phyloP scores from a whole-genome alignment of 2,329 filamentous ascomycete species.

The Emmonsia crescens region DNA sequence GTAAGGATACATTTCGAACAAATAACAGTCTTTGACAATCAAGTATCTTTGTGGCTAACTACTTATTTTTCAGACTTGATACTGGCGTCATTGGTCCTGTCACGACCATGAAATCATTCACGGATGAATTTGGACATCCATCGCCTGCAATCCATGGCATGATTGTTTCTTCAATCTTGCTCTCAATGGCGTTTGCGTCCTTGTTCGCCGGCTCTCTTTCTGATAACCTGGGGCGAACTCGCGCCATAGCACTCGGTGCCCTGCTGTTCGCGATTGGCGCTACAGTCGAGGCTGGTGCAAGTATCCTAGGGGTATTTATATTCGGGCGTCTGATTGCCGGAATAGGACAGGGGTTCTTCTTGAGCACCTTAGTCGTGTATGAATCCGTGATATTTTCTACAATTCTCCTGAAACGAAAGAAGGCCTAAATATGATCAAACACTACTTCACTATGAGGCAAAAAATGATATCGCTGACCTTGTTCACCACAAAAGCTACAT shows the following conservation, averaged over 20 bases:
- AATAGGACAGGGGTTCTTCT: slow-evolving; percentile 48
- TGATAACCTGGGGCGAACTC: slow-evolving; percentile 41
- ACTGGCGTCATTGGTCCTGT: slow-evolving; percentile 47
- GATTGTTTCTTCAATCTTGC: slow-evolving; percentile 44
- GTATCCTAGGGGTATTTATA: slow-evolving; percentile 42
- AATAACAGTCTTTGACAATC: not conserved
- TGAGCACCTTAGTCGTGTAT: slow-evolving; percentile 46
- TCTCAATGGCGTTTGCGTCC: slow-evolving; percentile 44
- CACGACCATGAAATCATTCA: slow-evolving; percentile 43
- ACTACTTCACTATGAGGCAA: too few relatives aligned
- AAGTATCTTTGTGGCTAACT: not conserved
- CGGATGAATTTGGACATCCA: slow-evolving; percentile 35
- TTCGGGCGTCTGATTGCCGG: slow-evolving; percentile 47
- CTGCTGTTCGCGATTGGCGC: slow-evolving; percentile 46
- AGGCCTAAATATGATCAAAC: not conserved
- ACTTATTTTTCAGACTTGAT: slow-evolving; percentile 21
- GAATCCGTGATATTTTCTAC: slow-evolving; percentile 6
- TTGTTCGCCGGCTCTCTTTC: slow-evolving; percentile 44
- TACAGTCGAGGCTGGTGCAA: slow-evolving; percentile 41
- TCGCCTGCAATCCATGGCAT: slow-evolving; percentile 42
- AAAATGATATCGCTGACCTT: not conserved
- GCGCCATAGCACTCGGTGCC: slow-evolving; percentile 40
- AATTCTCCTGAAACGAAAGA: not conserved
- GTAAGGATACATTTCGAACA: slow-evolving; percentile 1
- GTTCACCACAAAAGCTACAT: slow-evolving; percentile 36